Evolutionary conservation across 169 alveolate genomes (phyloP).

Genomic region (Plasmodium knowlesi): DNA sequence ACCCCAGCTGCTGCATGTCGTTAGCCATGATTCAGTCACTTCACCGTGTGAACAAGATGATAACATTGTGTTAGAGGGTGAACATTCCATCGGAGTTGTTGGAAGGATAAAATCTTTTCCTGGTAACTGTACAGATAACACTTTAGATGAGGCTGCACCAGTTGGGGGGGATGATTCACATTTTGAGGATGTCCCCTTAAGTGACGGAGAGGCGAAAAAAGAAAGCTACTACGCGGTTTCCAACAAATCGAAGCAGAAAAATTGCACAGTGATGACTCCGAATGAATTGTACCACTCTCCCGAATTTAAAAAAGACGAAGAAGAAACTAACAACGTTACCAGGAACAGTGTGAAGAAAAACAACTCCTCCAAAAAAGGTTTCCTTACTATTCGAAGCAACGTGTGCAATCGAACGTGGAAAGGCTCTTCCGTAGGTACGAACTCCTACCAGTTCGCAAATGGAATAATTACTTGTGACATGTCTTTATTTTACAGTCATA

Average conservation of each 20-base stretch:
- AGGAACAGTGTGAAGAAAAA: background rate
- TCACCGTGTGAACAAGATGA: background rate
- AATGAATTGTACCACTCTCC: background rate
- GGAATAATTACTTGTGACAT: constrained; percentile 52
- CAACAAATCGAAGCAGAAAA: background rate
- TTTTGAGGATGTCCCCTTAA: background rate
- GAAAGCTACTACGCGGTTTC: background rate
- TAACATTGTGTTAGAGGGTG: constrained; percentile 1
- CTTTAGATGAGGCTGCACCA: constrained; percentile 8
- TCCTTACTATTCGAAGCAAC: background rate
- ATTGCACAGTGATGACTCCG: background rate
- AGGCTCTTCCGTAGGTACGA: background rate
- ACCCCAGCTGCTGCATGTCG: constrained; percentile 43
- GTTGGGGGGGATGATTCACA: background rate
- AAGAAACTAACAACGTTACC: background rate
- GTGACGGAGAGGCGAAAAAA: background rate
- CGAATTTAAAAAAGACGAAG: background rate
- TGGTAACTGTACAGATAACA: background rate
- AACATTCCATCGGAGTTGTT: background rate
- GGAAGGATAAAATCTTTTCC: background rate
- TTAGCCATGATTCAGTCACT: background rate
- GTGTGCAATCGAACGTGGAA: background rate
- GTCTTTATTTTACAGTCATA: constrained; percentile 48
- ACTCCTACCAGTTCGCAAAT: background rate
- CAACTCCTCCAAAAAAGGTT: background rate